Conservation (phyloP, 352 stramenopile species). For the Phytophthora litchii region DNA sequence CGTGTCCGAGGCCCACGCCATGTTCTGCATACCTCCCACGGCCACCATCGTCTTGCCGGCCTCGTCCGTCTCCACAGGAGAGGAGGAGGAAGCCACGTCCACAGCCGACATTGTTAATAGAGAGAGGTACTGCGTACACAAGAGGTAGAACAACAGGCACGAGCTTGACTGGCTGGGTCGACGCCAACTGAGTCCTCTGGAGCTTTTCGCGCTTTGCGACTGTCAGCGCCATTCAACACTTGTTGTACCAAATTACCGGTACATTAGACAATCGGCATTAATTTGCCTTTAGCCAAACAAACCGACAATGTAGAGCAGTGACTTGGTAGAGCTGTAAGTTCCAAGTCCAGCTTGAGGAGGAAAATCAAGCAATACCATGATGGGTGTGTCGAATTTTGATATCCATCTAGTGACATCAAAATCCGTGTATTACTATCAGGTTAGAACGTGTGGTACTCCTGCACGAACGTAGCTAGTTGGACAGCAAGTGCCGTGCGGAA, state of each 20-base stretch:
- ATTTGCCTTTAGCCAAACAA: neutral
- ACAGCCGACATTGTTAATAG: slow-evolving; percentile 32
- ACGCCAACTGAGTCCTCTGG: slow-evolving; percentile 5
- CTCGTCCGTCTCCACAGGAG: slow-evolving; percentile 27
- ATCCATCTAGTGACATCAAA: too few species aligned
- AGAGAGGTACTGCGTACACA: slow-evolving; percentile 6
- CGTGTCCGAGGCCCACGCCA: slow-evolving; percentile 87
- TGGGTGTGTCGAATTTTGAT: too few species aligned
- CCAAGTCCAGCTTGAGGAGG: too few species aligned
- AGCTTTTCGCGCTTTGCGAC: slow-evolving; percentile 24
- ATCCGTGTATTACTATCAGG: slow-evolving; percentile 10
- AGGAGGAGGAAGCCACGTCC: slow-evolving; percentile 31
- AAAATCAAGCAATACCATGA: too few species aligned
- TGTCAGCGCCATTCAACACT: slow-evolving; percentile 15
- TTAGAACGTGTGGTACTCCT: slow-evolving; percentile 80
- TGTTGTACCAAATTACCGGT: too few species aligned
- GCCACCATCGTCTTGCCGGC: slow-evolving; percentile 73
- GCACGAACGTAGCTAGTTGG: slow-evolving; percentile 66
- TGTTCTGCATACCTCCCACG: slow-evolving; percentile 89
- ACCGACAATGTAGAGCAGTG: too few species aligned
- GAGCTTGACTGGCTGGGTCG: too few species aligned
- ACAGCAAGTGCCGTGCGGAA: slow-evolving; percentile 65
- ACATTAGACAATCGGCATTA: neutral
- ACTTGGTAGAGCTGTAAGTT: too few species aligned
- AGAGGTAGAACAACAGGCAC: neutral